Percentiles rank a stretch among this genome's conserved stretches.
phyloP scores from a whole-genome alignment of 164 flowering plant genomes.

The Houttuynia cordata region DNA sequence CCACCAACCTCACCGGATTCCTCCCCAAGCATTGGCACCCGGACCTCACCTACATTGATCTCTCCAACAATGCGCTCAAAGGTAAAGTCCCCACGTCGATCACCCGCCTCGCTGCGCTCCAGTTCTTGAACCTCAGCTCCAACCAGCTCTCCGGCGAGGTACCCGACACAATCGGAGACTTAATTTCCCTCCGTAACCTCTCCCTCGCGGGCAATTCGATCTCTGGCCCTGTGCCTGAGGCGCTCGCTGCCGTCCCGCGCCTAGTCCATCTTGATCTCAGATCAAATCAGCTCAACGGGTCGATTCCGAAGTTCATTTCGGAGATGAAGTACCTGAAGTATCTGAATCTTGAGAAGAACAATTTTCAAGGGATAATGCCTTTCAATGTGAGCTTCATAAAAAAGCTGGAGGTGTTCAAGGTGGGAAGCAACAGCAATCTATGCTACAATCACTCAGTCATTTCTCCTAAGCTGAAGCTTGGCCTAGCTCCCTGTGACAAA shows the following conservation, averaged over 20 bases:
- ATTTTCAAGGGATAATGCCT: slow-evolving; percentile 76
- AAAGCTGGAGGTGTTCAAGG: slow-evolving; percentile 50
- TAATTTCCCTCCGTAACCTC: slow-evolving; percentile 40
- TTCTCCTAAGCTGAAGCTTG: slow-evolving; percentile 67
- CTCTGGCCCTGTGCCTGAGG: slow-evolving; percentile 66
- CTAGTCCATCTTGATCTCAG: slow-evolving; percentile 74
- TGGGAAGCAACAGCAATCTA: slow-evolving; percentile 56
- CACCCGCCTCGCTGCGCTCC: slow-evolving; percentile 2
- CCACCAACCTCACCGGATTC: slow-evolving; percentile 55
- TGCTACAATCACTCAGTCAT: slow-evolving; percentile 65
- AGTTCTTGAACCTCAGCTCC: slow-evolving; percentile 45
- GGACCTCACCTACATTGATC: slow-evolving; percentile 56
- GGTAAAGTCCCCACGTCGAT: slow-evolving; percentile 33
- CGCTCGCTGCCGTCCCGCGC: slow-evolving; percentile 39
- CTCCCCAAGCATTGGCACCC: slow-evolving; percentile 47
- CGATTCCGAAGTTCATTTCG: slow-evolving; percentile 51
- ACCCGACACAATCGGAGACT: slow-evolving; percentile 56
- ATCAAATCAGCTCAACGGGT: slow-evolving; percentile 77
- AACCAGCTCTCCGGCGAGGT: slow-evolving; percentile 55
- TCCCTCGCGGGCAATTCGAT: slow-evolving; percentile 60
- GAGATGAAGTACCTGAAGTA: slow-evolving; percentile 52
- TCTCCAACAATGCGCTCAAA: slow-evolving; percentile 50
- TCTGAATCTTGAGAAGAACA: slow-evolving; percentile 69
- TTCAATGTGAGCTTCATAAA: slow-evolving; percentile 62
- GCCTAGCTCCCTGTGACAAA: slow-evolving; percentile 81